Evolutionary conservation across 768 basidiomycete genomes (phyloP), one percentile per base, ranked within the genome.

Genomic region (Kwoniella dejecticola): DNA sequence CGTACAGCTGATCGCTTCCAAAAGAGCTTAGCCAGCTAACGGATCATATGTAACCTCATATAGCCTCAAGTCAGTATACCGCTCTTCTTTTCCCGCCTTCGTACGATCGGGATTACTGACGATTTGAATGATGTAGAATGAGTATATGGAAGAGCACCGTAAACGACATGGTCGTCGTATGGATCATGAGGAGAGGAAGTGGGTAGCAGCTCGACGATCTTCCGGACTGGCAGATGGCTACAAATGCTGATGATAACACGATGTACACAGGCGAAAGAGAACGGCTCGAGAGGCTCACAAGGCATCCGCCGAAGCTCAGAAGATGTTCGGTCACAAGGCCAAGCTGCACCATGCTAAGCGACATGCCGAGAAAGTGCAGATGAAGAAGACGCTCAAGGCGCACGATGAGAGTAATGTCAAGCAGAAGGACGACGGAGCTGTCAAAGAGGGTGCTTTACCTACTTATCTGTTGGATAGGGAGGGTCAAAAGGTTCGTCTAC

Each of bases 381-480:
- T 99, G 82, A 95, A 92, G 81, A 99, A 98, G 83, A 94, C 92
- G n/a, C 88, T 99, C 80, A 97, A 96, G 79, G 93, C 93, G 10
- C 96, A 99, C 82, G 96, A 99, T 81, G 95, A 98, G 80, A 89
- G 96, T 64, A 93, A 98, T 75, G 87, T 97, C 82, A 99, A 98
- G 81, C 89, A 94, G 75, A 85, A 90, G 45, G 93, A 95, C 78
- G 73, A 79, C 29, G 83, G 87, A 1, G 87, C 87, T 1, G 83
- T 88, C 17, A 85, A 88, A 40, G 92, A 97, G 58, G 91, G 88
- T 60, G 96, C 96, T 46, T 83, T 97, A 29, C 96, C 96, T 19
- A 88, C 95, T 3, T 98, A 94, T 79, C 85, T 99, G 42, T 87
- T 99, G 47, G 96, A 99, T 77, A 87, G 96, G 60, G 96, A 98